Evolutionary conservation across 2,329 filamentous ascomycete genomes (phyloP).

Genomic region (Aspergillus fumigatus): DNA sequence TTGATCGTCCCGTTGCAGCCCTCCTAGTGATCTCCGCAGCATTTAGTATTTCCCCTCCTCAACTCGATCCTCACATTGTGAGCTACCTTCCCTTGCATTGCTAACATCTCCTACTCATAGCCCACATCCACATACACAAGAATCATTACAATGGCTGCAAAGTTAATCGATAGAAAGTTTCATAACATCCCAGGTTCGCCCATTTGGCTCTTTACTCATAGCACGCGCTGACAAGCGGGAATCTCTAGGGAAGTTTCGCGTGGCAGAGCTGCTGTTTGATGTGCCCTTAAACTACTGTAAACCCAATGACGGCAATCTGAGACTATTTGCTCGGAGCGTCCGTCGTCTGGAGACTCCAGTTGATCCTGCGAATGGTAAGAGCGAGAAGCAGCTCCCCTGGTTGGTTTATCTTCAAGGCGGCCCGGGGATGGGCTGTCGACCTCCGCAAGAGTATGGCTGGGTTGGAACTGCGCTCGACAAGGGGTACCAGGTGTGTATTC

Average conservation of each 20-base stretch:
- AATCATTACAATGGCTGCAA: constrained; percentile 29
- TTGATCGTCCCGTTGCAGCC: neutral
- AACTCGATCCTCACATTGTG: neutral
- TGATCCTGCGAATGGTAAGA: constrained; percentile 31
- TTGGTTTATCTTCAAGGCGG: constrained; percentile 78
- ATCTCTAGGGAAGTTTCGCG: constrained; percentile 61
- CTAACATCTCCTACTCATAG: neutral
- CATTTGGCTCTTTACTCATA: neutral
- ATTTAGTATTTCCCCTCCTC: neutral
- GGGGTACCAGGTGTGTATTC: constrained; percentile 65
- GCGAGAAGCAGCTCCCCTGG: constrained; percentile 53
- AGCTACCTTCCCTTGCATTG: neutral
- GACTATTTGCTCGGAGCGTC: constrained; percentile 73
- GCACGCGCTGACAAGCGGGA: constrained; percentile 5
- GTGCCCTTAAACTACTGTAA: constrained; percentile 75
- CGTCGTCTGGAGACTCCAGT: constrained; percentile 54
- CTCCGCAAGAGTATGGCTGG: constrained; percentile 69
- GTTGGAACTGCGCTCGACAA: constrained; percentile 68
- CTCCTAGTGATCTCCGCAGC: neutral
- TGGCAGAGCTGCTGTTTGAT: constrained; percentile 81
- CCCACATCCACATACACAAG: neutral
- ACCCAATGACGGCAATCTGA: constrained; percentile 57
- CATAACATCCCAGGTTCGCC: constrained; percentile 36
- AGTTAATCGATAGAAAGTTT: constrained; percentile 33
- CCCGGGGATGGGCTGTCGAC: constrained; percentile 70